Percentiles rank a stretch among this genome's conserved stretches.
Evolutionary conservation across 2,329 filamentous ascomycete genomes (phyloP).

Genomic region (Aspergillus sp.): DNA sequence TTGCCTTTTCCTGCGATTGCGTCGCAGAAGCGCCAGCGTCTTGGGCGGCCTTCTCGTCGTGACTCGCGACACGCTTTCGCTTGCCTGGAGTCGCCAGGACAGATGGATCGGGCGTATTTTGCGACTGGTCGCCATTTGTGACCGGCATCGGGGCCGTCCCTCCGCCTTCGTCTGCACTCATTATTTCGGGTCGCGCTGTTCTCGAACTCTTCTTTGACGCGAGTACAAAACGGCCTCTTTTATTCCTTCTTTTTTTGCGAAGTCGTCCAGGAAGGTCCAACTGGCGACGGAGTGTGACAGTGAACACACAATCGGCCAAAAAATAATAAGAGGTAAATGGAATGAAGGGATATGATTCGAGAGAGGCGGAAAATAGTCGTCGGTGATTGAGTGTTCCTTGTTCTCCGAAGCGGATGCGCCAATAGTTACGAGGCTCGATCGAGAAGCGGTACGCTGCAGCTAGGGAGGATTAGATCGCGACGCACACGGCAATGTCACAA

Average conservation of each 20-base stretch:
- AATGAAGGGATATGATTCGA: neutral
- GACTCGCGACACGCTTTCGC: conserved; percentile 43
- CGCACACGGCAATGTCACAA: conserved; percentile 19
- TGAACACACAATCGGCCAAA: neutral
- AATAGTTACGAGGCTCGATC: conserved; percentile 29
- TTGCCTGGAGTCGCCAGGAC: conserved; percentile 41
- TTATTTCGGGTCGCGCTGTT: conserved; percentile 30
- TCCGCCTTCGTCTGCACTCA: conserved; percentile 42
- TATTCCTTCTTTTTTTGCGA: conserved; percentile 1
- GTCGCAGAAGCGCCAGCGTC: conserved; percentile 27
- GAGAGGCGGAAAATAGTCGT: conserved; percentile 11
- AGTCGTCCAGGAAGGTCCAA: neutral
- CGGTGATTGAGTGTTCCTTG: conserved; percentile 23
- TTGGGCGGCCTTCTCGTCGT: conserved; percentile 32
- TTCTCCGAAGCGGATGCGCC: conserved; percentile 30
- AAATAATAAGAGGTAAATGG: conserved; percentile 3
- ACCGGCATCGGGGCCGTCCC: conserved; percentile 31
- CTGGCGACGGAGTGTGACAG: conserved; percentile 17
- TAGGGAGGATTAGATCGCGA: conserved; percentile 25
- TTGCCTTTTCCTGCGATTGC: conserved; percentile 30
- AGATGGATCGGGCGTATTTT: conserved; percentile 31
- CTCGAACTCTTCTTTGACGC: conserved; percentile 21
- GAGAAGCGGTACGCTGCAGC: conserved; percentile 29
- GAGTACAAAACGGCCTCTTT: conserved; percentile 14
- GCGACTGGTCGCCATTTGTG: conserved; percentile 38